phyloP scores from a whole-genome alignment of 192 early-diverging fungal species.

The Mortierella hygrophila region DNA sequence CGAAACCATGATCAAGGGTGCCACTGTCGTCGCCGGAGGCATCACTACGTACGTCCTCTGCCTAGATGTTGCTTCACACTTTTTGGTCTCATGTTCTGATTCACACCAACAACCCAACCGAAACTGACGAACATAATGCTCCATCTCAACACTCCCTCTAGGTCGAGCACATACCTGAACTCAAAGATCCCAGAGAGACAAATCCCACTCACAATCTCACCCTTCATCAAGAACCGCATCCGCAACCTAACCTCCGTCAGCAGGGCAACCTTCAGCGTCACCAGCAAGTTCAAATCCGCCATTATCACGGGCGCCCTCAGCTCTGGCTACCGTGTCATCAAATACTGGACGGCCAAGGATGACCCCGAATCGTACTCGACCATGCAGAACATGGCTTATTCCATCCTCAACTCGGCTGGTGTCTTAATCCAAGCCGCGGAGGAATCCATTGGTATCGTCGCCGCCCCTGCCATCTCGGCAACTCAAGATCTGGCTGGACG shows the following conservation, averaged over 20 bases:
- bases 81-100: neutral
- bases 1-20: slow-evolving; percentile 38
- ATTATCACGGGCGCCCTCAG: slow-evolving; percentile 18
- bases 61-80: too few species aligned
- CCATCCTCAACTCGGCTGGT: slow-evolving; percentile 49
- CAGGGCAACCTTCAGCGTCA: slow-evolving; percentile 28
- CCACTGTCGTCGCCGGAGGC: slow-evolving; percentile 46
- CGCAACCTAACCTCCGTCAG: slow-evolving; percentile 35
- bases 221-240: slow-evolving; percentile 50
- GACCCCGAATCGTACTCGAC: slow-evolving; percentile 43
- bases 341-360: slow-evolving; percentile 46
- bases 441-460: slow-evolving; percentile 39
- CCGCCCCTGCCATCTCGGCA: slow-evolving; percentile 38
- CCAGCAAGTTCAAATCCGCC: slow-evolving; percentile 29
- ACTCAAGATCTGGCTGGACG: slow-evolving; percentile 44
- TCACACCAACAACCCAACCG: neutral
- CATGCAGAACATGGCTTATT: slow-evolving; percentile 50
- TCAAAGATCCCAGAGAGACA: slow-evolving; percentile 45
- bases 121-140: neutral
- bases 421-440: slow-evolving; percentile 50
- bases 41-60: slow-evolving; percentile 25
- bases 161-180: slow-evolving; percentile 40
- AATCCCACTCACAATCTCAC: slow-evolving; percentile 45
- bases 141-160: neutral
- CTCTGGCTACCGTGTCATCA: slow-evolving; percentile 33